Percentiles rank a stretch among this genome's conserved stretches.
phyloP scores from a whole-genome alignment of 1,284 basidiomycete genomes.

The Coniferiporia weirii region DNA sequence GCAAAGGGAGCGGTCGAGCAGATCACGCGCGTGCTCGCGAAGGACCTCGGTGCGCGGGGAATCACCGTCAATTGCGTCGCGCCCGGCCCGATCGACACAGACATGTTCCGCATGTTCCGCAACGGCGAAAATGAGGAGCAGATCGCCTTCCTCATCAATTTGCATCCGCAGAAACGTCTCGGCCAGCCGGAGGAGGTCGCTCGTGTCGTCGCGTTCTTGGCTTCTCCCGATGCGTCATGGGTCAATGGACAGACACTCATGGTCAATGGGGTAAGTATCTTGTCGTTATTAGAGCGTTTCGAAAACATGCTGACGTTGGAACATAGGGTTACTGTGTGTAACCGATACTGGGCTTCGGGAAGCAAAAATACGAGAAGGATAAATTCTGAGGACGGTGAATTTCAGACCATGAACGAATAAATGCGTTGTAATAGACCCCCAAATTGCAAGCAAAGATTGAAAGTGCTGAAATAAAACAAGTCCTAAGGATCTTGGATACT shows the following conservation, averaged over 20 bases:
- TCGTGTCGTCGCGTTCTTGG: conserved; percentile 47
- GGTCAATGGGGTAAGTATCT: conserved; percentile 45
- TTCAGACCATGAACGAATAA: too few species aligned
- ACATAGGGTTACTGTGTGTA: too few species aligned
- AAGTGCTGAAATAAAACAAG: too few species aligned
- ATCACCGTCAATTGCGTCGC: conserved; percentile 56
- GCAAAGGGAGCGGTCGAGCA: conserved; percentile 58
- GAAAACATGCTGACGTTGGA: too few species aligned
- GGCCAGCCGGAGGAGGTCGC: conserved; percentile 51
- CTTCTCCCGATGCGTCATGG: conserved; percentile 48
- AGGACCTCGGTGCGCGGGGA: conserved; percentile 46
- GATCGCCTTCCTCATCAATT: conserved; percentile 40
- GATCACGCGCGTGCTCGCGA: conserved; percentile 50
- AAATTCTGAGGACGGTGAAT: too few species aligned
- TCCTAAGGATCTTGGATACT: too few species aligned
- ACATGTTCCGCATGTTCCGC: conserved; percentile 49
- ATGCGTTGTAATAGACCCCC: too few species aligned
- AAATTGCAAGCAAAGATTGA: too few species aligned
- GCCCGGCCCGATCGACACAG: conserved; percentile 50
- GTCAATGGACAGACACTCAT: conserved; percentile 50
- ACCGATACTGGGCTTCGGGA: too few species aligned
- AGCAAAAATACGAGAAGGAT: too few species aligned
- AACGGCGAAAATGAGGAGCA: conserved; percentile 43
- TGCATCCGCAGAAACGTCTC: conserved; percentile 43
- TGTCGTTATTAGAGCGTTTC: background rate